Evolutionary conservation across 2,329 filamentous ascomycete species (phyloP), one percentile per base, ranked within the genome.

Genomic region (Claviceps monticola): DNA sequence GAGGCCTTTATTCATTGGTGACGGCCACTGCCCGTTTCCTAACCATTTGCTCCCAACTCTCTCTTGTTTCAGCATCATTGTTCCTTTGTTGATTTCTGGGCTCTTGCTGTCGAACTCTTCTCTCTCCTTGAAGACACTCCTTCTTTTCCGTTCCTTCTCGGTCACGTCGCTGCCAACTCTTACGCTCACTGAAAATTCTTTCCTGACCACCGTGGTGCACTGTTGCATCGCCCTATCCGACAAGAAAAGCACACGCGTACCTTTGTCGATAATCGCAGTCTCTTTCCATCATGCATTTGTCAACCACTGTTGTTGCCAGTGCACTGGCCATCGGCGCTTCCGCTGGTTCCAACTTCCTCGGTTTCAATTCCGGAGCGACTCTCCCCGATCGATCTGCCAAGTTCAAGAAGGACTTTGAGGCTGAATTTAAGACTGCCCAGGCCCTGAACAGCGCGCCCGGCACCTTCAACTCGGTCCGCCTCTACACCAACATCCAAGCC

Each of bases 401-500:
- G 71, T 72, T 74, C 67, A 71, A 74, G 68, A 56, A 64, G 49
- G 74, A 76, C 65, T 76, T 71, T 59, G 59, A 64, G 53, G 63
- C 64, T 44, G 73, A 75, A 68, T 74, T 77, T 64, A 56, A 60
- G 58, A 65, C 66, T 21, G 66, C 66, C 19, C 64, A 67, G 60
- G 57, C 56, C 54, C 64, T 68, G 9, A 57, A 61, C 46, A 55
- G 53, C 38, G 58, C 75, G 26, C 76, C 77, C 9, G 75, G 76
- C 54, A 68, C 67, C 57, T 82, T 81, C 70, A 77, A 73, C 60
- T 70, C 75, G 53, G 74, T 80, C 57, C 78, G 81, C 50, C 71
- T 84, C 36, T 84, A 86, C 73, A 86, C 83, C 64, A 82, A 79
- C 71, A 79, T 83, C 63, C 76, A 79, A 66, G 75, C 74, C 61